These are phyloP conservation scores for Hypoxylon sp. DNA, from an alignment of 2,329 filamentous ascomycete genomes.

Conservation along the genomic window DNA sequence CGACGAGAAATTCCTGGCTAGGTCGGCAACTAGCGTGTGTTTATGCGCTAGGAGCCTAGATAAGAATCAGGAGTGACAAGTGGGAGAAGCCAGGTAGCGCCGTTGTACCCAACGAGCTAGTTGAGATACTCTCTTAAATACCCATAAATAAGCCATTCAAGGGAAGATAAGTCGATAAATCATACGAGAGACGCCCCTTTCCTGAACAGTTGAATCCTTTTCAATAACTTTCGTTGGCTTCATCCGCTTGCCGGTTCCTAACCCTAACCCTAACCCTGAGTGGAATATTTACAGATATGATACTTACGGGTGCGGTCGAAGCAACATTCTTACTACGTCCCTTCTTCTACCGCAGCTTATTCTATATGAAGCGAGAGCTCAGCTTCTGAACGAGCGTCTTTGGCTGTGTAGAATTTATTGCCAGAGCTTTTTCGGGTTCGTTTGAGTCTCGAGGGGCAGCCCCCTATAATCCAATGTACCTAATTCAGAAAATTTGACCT, in stretches of 20 bases:
- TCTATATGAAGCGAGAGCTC: conserved; percentile 46
- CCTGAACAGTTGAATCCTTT: neutral
- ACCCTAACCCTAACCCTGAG: too few relatives aligned
- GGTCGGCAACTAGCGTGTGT: conserved; percentile 1
- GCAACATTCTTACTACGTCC: conserved; percentile 48
- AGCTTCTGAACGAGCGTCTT: conserved; percentile 38
- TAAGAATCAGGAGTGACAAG: neutral
- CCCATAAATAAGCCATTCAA: neutral
- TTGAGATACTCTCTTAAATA: neutral
- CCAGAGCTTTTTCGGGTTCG: conserved; percentile 44
- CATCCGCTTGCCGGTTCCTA: too few relatives aligned
- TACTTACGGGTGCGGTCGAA: conserved; percentile 48
- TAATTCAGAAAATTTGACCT: neutral
- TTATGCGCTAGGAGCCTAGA: neutral
- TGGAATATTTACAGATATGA: conserved; percentile 43
- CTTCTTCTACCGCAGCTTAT: conserved; percentile 48
- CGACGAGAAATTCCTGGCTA: neutral
- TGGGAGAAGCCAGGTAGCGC: conserved; percentile 1
- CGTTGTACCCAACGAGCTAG: neutral
- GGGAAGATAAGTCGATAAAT: neutral
- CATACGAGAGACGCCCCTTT: neutral
- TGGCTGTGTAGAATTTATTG: conserved; percentile 43
- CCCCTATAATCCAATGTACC: too few relatives aligned
- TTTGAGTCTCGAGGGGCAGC: too few relatives aligned
- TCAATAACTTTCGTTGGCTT: neutral